phyloP scores from a whole-genome alignment of 1,284 basidiomycete species.

The Trametes pubescens region DNA sequence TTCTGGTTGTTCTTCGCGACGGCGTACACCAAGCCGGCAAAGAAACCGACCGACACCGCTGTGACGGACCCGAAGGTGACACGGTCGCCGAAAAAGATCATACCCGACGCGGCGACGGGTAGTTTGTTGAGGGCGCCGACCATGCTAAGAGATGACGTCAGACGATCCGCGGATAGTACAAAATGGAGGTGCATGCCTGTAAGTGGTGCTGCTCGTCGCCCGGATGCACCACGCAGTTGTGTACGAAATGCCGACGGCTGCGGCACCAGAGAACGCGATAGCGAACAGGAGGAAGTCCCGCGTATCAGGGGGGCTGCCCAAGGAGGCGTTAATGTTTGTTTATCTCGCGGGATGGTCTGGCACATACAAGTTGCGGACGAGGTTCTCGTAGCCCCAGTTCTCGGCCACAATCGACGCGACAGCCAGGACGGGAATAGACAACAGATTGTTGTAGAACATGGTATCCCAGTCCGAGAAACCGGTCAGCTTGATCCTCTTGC shows the following conservation, averaged over 20 bases:
- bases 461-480: conserved; percentile 99
- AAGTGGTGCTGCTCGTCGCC: conserved; percentile 96
- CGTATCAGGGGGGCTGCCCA: conserved; percentile 80
- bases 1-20: conserved; percentile 91
- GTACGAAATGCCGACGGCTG: conserved; percentile 97
- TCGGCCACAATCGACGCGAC: conserved; percentile 89
- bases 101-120: conserved; percentile 95
- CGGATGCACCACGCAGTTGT: conserved; percentile 99
- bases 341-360: conserved; percentile 2
- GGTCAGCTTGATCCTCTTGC: conserved; percentile 97
- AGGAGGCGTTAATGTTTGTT: conserved; percentile 20
- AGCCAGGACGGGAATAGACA: conserved; percentile 92
- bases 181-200: conserved; percentile 62
- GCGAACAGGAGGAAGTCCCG: conserved; percentile 85
- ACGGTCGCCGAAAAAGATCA: conserved; percentile 94
- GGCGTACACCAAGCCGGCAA: conserved; percentile 91
- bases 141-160: conserved; percentile 71
- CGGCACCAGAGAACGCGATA: conserved; percentile 95
- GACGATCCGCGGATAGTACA: neutral
- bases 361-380: conserved; percentile 88
- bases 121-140: conserved; percentile 99
- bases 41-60: conserved; percentile 89
- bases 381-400: conserved; percentile 87
- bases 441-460: conserved; percentile 99
- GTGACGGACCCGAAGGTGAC: conserved; percentile 89